Evolutionary conservation across 140 eudicot genomes (phyloP).

Genomic region (Ambrosia hybrid): DNA sequence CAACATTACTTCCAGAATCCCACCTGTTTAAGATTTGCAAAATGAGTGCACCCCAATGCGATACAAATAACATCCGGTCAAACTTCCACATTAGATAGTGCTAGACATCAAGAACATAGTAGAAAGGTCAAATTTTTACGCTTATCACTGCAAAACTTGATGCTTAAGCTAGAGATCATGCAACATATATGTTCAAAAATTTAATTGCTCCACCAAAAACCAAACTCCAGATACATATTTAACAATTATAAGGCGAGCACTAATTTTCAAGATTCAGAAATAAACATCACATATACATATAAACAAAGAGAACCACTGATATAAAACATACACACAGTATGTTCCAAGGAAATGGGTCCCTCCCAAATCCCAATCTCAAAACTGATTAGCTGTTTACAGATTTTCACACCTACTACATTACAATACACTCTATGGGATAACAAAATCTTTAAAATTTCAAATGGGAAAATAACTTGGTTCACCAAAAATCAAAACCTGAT

Average conservation of each 20-base stretch:
- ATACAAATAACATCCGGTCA: not conserved
- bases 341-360: not conserved
- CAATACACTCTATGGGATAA: not conserved
- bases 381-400: not conserved
- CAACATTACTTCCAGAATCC: slow-evolving; percentile 97
- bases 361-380: not conserved
- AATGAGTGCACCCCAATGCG: slow-evolving; percentile 24
- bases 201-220: not conserved
- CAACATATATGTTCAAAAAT: not conserved
- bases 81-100: slow-evolving; percentile 5
- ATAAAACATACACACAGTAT: not conserved
- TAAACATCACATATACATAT: not conserved
- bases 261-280: slow-evolving; percentile 16
- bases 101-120: slow-evolving; percentile 8
- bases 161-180: slow-evolving; percentile 11
- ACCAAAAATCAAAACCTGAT: not conserved
- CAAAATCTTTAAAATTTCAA: not conserved
- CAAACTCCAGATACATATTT: not conserved
- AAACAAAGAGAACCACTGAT: not conserved
- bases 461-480: not conserved
- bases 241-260: not conserved
- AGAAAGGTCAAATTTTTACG: not conserved
- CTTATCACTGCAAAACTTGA: not conserved
- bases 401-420: not conserved
- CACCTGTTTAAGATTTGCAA: slow-evolving; percentile 60